These are phyloP conservation scores for Acacia acuminata DNA, from an alignment of 306 rosid species.

Conservation along the genomic window DNA sequence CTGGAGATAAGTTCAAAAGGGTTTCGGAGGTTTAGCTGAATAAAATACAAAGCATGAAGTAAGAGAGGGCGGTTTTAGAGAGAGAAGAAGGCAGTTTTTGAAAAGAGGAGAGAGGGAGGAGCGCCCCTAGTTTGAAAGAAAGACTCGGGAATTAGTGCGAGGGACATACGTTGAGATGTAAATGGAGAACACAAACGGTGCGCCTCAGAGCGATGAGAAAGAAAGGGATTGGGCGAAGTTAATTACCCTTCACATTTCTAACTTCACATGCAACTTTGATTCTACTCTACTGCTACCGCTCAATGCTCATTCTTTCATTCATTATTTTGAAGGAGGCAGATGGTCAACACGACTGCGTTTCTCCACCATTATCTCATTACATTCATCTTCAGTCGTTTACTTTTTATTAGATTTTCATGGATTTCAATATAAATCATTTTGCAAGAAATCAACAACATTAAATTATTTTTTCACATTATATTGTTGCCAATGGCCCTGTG, in stretches of 20 bases:
- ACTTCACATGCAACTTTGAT: neutral
- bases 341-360: neutral
- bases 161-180: conserved; percentile 55
- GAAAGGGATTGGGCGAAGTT: too few relatives aligned
- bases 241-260: too few relatives aligned
- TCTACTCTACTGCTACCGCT: neutral
- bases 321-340: neutral
- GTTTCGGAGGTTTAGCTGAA: conserved; percentile 26
- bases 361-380: neutral
- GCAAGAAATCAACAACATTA: too few relatives aligned
- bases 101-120: neutral
- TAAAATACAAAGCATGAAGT: conserved; percentile 29
- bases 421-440: too few relatives aligned
- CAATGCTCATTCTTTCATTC: too few relatives aligned
- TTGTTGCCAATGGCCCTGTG: too few relatives aligned
- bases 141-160: conserved; percentile 65
- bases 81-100: conserved; percentile 45
- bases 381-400: neutral
- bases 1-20: conserved; percentile 61
- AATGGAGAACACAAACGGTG: conserved; percentile 74
- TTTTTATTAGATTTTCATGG: too few relatives aligned
- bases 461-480: too few relatives aligned
- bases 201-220: conserved; percentile 27
- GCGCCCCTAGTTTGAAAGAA: conserved; percentile 61
- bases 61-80: conserved; percentile 32